Conservation (phyloP, 768 basidiomycete species). For the Russula sp. region DNA sequence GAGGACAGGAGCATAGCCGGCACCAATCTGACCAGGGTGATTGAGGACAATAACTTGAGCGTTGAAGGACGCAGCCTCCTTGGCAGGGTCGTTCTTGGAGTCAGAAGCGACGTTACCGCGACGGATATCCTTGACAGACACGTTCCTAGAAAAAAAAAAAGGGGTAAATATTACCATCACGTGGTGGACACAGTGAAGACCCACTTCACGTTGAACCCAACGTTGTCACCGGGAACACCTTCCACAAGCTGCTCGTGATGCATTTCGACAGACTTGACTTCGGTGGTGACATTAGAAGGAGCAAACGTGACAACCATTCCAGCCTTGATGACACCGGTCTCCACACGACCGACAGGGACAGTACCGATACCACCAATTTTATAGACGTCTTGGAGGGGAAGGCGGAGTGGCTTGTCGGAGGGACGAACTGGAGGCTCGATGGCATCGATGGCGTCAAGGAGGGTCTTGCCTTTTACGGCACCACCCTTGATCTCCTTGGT, state of each 20-base stretch:
- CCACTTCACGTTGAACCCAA: constrained; percentile 97
- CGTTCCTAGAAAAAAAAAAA: constrained; percentile 60
- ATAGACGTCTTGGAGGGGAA: constrained; percentile 99
- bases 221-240: constrained; percentile 97
- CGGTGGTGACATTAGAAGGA: constrained; percentile 96
- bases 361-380: constrained; percentile 99
- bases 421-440: constrained; percentile 97
- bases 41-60: constrained; percentile 99
- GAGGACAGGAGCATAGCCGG: constrained; percentile 97
- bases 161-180: neutral
- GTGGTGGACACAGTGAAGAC: constrained; percentile 25
- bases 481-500: constrained; percentile 92
- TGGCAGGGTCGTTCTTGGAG: constrained; percentile 99
- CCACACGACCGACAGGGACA: constrained; percentile 99
- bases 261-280: constrained; percentile 99
- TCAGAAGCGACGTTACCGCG: constrained; percentile 99
- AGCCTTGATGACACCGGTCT: constrained; percentile 99
- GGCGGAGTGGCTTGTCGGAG: constrained; percentile 99
- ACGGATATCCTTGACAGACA: constrained; percentile 99
- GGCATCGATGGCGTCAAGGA: constrained; percentile 98
- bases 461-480: constrained; percentile 95
- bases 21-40: constrained; percentile 99
- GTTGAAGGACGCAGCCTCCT: constrained; percentile 98
- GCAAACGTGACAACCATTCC: constrained; percentile 99
- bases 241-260: constrained; percentile 96